Conservation (phyloP, 2,329 filamentous ascomycete species). For the Fusarium beomiforme region DNA sequence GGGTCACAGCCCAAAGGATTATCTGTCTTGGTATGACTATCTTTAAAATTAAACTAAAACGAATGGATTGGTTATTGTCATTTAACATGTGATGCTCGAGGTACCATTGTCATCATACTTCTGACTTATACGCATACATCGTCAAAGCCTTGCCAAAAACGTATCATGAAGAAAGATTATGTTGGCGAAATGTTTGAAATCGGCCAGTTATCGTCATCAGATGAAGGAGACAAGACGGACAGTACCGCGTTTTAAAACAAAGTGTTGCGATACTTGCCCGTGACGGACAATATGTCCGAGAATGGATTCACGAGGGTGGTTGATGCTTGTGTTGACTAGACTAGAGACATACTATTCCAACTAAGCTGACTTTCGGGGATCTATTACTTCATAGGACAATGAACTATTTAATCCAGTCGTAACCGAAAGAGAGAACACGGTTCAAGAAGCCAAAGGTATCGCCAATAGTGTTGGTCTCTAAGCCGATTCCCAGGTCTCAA, state of each 20-base stretch:
- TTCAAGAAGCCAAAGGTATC: no score
- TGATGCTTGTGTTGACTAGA: background rate
- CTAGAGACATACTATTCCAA: background rate
- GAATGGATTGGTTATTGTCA: background rate
- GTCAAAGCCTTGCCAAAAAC: background rate
- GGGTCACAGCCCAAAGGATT: background rate
- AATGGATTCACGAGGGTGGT: background rate
- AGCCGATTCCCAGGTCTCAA: background rate
- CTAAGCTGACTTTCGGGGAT: background rate
- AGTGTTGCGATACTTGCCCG: background rate
- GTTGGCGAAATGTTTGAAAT: background rate
- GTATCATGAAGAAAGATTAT: background rate
- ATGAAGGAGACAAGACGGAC: background rate
- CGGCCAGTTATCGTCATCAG: background rate
- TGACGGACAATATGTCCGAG: background rate
- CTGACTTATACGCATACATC: background rate
- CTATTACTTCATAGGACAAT: background rate
- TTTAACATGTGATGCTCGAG: no score
- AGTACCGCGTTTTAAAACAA: background rate
- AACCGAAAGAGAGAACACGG: background rate
- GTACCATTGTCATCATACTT: no score
- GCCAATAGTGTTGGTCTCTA: background rate
- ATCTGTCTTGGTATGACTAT: no score
- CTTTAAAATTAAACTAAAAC: no score
- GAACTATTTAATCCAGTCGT: background rate